Base-by-base conservation (phyloP, 225 moss, liverwort and hornwort genomes). In the Rhytidiadelphus loreus region DNA sequence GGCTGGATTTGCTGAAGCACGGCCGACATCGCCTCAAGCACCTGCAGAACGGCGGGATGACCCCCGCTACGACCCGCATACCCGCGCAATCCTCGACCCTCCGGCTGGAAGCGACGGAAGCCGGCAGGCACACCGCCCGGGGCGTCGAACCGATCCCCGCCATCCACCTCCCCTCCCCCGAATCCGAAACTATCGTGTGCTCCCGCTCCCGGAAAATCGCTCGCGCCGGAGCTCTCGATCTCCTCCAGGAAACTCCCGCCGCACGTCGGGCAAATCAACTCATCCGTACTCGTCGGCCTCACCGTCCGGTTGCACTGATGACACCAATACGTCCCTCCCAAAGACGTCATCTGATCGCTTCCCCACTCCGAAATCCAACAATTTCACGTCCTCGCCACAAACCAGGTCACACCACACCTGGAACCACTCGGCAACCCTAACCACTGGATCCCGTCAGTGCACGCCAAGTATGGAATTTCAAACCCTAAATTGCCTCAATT, bases 11-110 rank as follows among this genome's bases (percentile, higher is more conserved):
- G 96, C 86, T 97, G 96, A 86, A 96, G 90, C 86, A 98, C 96
- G 62, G 98, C 97, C 22, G 98, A 96, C 98, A 98, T 98, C 73
- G 96, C 96, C 86, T 98, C 97, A 65, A 98, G 88, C 86, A 98
- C 95, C 86, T 97, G 97, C 57, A 95, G 87, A 85, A 96, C 92
- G 53, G 96, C 97, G 56, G 97, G 97, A 85, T 94, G 93, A 11
- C 41, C 9, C 33, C 95, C 94, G 18, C 80, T 93, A 6, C 86
- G 92, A 30, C 80, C 74, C 21, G 92, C 70, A 81, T 87, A 88
- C 33, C 55, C 80, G 7, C 93, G 89, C 62, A 55, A 66, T 87
- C 94, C 93, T 89, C 90, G 65, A 44, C 88, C 88, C 28, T 93
- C 96, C 55, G 93, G 58, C 58, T 90, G 91, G 82, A 92, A 94